These are phyloP conservation scores for Punica granatum DNA, from an alignment of 345 rosid genomes.

Conservation along the genomic window DNA sequence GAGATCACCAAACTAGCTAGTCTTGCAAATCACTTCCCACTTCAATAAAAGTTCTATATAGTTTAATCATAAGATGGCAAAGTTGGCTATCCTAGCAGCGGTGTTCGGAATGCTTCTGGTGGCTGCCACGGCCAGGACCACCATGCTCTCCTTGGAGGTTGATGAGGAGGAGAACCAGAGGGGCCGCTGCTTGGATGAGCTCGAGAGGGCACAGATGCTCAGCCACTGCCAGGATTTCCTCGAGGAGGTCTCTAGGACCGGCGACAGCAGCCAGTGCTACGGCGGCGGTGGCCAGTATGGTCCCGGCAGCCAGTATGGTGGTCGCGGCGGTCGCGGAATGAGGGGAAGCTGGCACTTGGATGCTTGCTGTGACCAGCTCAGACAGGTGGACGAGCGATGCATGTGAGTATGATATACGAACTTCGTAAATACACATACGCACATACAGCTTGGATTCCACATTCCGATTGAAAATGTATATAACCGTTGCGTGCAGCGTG, in stretches of 20 bases:
- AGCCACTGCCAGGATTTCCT: slow-evolving; percentile 22
- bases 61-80: slow-evolving; percentile 10
- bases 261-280: not conserved
- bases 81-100: slow-evolving; percentile 14
- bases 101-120: slow-evolving; percentile 18
- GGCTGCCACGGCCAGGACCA: slow-evolving; percentile 15
- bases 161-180: slow-evolving; percentile 8
- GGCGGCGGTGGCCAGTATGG: not conserved
- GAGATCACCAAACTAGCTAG: not conserved
- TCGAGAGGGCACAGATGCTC: slow-evolving; percentile 24
- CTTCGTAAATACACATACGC: too few species aligned
- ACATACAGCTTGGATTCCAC: too few species aligned
- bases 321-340: not conserved
- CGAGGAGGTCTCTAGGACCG: not conserved
- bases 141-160: slow-evolving; percentile 17
- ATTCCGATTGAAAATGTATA: too few species aligned
- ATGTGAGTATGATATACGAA: too few species aligned
- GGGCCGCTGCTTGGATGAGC: slow-evolving; percentile 16
- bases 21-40: not conserved
- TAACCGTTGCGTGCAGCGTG: too few species aligned
- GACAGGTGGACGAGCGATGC: slow-evolving; percentile 5
- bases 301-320: not conserved
- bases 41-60: not conserved
- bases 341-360: not conserved
- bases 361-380: slow-evolving; percentile 12